phyloP scores from a whole-genome alignment of 108 stramenopile genomes.

The Phaeodactylum tricornutum region DNA sequence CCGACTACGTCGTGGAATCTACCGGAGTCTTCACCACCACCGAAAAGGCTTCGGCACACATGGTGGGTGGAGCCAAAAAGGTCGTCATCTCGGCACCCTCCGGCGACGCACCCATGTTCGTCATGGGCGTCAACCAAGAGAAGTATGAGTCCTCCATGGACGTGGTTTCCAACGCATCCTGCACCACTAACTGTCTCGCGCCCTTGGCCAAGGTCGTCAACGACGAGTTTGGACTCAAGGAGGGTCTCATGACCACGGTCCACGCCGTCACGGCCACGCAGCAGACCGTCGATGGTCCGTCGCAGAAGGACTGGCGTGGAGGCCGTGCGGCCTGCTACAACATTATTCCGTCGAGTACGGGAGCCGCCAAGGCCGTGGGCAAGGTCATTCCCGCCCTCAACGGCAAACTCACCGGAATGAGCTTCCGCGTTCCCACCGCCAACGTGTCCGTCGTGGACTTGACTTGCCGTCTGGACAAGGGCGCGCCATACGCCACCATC shows the following conservation, averaged over 20 bases:
- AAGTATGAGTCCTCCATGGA: slow-evolving; percentile 85
- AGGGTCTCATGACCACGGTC: slow-evolving; percentile 98
- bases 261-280: slow-evolving; percentile 99
- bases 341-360: slow-evolving; percentile 96
- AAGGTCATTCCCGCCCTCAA: slow-evolving; percentile 95
- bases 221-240: slow-evolving; percentile 94
- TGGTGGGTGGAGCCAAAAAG: slow-evolving; percentile 95
- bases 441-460: slow-evolving; percentile 98
- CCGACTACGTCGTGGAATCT: slow-evolving; percentile 94
- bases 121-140: slow-evolving; percentile 94
- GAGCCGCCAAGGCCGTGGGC: slow-evolving; percentile 95
- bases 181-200: slow-evolving; percentile 99
- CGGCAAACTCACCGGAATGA: slow-evolving; percentile 99
- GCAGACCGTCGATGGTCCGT: slow-evolving; percentile 95
- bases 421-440: slow-evolving; percentile 98
- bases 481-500: slow-evolving; percentile 91
- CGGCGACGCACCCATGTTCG: slow-evolving; percentile 96
- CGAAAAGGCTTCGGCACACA: slow-evolving; percentile 76
- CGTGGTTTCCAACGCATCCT: slow-evolving; percentile 98
- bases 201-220: slow-evolving; percentile 97
- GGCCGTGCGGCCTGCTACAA: slow-evolving; percentile 97
- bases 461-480: slow-evolving; percentile 88
- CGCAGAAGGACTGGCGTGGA: slow-evolving; percentile 98
- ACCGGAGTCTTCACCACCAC: slow-evolving; percentile 91
- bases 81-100: slow-evolving; percentile 97